These are phyloP conservation scores for Xylaria sp. DNA, from an alignment of 495 filamentous ascomycete species.

Conservation along the genomic window DNA sequence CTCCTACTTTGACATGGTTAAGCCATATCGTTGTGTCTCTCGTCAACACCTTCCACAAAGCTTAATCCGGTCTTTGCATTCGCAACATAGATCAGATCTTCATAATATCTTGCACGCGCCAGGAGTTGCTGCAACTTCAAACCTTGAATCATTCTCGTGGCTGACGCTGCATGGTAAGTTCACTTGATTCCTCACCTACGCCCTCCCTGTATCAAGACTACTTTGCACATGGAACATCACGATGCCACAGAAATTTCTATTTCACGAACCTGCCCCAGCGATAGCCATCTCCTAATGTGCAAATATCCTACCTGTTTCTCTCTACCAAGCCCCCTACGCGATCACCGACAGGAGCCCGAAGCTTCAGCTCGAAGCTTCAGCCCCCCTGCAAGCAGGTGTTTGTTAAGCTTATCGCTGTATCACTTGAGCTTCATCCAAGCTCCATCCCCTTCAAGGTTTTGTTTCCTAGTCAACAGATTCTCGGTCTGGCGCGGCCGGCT, in stretches of 20 bases:
- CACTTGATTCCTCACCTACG: not conserved
- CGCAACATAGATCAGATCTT: not conserved
- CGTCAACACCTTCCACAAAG: not conserved
- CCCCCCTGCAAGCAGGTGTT: not conserved
- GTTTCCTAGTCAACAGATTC: not conserved
- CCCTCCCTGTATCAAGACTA: not conserved
- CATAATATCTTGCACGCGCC: no score
- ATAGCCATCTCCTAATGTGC: not conserved
- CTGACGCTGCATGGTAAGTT: not conserved
- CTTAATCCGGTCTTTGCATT: not conserved
- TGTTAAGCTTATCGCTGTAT: not conserved
- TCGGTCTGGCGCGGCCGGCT: not conserved
- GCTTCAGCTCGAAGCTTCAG: not conserved
- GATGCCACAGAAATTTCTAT: not conserved
- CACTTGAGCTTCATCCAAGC: not conserved
- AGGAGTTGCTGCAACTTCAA: not conserved
- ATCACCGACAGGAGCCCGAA: not conserved
- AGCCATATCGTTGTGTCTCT: not conserved
- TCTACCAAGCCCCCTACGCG: not conserved
- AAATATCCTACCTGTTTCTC: not conserved
- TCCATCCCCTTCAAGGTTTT: not conserved
- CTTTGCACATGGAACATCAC: not conserved
- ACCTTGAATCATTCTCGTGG: not conserved
- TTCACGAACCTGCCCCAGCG: not conserved
- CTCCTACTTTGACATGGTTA: not conserved